A percentile compares a stretch with the other conserved stretches of the same genome.
Conservation (phyloP, 2,329 filamentous ascomycete species). For the Botryotinia convoluta region DNA sequence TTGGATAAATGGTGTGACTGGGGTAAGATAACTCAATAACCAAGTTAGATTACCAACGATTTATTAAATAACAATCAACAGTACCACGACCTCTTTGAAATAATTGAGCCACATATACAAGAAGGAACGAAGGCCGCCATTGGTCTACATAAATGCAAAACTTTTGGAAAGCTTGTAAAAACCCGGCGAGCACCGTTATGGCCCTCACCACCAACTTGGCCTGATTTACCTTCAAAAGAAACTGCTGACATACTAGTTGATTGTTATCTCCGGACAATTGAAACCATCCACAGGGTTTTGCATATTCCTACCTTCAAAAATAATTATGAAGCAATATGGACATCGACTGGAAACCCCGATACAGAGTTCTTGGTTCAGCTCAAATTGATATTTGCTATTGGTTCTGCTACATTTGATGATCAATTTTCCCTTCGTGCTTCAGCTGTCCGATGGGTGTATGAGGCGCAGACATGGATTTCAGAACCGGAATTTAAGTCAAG, state of each 20-base stretch:
- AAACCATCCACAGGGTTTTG: conserved; percentile 49
- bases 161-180: conserved; percentile 53
- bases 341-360: conserved; percentile 35
- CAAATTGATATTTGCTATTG: conserved; percentile 58
- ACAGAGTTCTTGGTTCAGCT: conserved; percentile 53
- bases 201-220: conserved; percentile 43
- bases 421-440: conserved; percentile 48
- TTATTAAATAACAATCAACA: not conserved
- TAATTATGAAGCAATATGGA: conserved; percentile 53
- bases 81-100: not conserved
- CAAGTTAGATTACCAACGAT: not conserved
- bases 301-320: conserved; percentile 50
- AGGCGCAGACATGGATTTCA: conserved; percentile 54
- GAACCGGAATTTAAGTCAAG: conserved; percentile 53
- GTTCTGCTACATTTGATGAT: conserved; percentile 50
- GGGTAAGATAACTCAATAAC: conserved; percentile 39
- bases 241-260: conserved; percentile 49
- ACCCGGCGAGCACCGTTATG: conserved; percentile 46
- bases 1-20: conserved; percentile 50
- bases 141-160: conserved; percentile 51
- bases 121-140: conserved; percentile 41
- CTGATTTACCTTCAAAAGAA: conserved; percentile 47
- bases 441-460: conserved; percentile 56
- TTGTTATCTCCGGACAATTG: conserved; percentile 49
- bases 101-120: conserved; percentile 44